Evolutionary conservation across 208 protist species (phyloP), one percentile per base, ranked within the genome.

Genomic region (Trypanosoma congolense): DNA sequence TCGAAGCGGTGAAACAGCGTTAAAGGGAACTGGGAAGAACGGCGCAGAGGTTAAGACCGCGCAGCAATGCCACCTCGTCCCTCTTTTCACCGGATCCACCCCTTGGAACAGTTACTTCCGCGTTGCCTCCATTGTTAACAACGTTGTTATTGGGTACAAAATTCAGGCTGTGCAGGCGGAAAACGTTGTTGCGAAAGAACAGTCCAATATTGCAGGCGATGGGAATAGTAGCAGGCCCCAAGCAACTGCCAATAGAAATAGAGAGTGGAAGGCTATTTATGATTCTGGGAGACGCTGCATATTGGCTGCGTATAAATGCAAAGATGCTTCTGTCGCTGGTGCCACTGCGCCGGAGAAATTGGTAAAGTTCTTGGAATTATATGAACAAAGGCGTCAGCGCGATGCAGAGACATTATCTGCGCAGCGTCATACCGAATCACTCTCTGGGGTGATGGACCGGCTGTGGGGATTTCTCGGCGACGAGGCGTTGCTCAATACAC

Each of bases 61-160:
- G 10, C 35, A 40, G 35, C 35, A 8, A 14, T 40, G n/a, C 2
- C 18, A 24, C 8, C 19, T 29, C 4, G 52, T 30, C 14, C 59
- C 60, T 1, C 50, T 64, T 21, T 64, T 64, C 43, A 49, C 40
- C 22, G 26, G 43, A 12, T 4, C 21, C 18, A 43, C 30, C 28
- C 48, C 41, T 26, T 57, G 49, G 42, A 50, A 58, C 10, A 58
- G 60, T 58, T 65, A 22, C 21, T 59, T 59, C 28, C 60, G 51
- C 25, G 51, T 59, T 2, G 41, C 44, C 10, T 57, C 49, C 35
- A 45, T 65, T 31, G 12, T 59, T 16, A 59, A 65, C 10, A 16
- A 28, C n/a, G 28, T 45, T n/a, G n/a, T n/a, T n/a, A n/a, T n/a
- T n/a, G n/a, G n/a, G n/a, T n/a, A n/a, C n/a, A n/a, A n/a, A n/a